Conservation (phyloP, 2,329 filamentous ascomycete genomes). For the Aspergillus sp. region DNA sequence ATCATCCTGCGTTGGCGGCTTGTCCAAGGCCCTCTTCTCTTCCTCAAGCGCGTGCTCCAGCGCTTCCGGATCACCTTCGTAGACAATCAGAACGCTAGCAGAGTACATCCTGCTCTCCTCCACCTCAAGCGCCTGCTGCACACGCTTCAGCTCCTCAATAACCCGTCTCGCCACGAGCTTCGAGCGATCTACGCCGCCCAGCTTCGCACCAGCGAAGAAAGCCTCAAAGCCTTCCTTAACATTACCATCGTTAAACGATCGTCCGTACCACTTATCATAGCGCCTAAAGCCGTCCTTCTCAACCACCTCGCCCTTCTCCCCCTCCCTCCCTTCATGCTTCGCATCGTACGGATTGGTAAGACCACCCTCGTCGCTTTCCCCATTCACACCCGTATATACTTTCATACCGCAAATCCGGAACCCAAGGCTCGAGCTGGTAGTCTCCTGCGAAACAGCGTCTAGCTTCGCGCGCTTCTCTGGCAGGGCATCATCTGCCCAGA, state of each 20-base stretch:
- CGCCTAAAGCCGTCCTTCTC: slow-evolving; percentile 49
- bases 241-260: slow-evolving; percentile 50
- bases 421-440: slow-evolving; percentile 54
- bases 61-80: slow-evolving; percentile 56
- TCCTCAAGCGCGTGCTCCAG: slow-evolving; percentile 45
- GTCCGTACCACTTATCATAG: slow-evolving; percentile 62
- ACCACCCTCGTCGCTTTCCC: slow-evolving; percentile 23
- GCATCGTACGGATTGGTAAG: slow-evolving; percentile 29
- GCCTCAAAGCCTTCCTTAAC: slow-evolving; percentile 53
- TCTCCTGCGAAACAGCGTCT: slow-evolving; percentile 53
- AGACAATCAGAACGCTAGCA: slow-evolving; percentile 58
- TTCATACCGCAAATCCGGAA: slow-evolving; percentile 63
- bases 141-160: slow-evolving; percentile 33
- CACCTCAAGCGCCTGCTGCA: slow-evolving; percentile 46
- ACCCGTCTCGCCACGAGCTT: slow-evolving; percentile 37
- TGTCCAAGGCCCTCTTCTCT: slow-evolving; percentile 31
- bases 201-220: slow-evolving; percentile 46
- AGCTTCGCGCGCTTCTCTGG: slow-evolving; percentile 52
- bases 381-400: slow-evolving; percentile 43
- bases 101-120: slow-evolving; percentile 63
- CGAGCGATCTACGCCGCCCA: slow-evolving; percentile 37
- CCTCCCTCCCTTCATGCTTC: slow-evolving; percentile 43
- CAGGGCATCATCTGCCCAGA: slow-evolving; percentile 71
- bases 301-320: slow-evolving; percentile 36
- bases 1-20: slow-evolving; percentile 25